Conservation (phyloP, 2,329 filamentous ascomycete species). For the Xylaria polymorpha region DNA sequence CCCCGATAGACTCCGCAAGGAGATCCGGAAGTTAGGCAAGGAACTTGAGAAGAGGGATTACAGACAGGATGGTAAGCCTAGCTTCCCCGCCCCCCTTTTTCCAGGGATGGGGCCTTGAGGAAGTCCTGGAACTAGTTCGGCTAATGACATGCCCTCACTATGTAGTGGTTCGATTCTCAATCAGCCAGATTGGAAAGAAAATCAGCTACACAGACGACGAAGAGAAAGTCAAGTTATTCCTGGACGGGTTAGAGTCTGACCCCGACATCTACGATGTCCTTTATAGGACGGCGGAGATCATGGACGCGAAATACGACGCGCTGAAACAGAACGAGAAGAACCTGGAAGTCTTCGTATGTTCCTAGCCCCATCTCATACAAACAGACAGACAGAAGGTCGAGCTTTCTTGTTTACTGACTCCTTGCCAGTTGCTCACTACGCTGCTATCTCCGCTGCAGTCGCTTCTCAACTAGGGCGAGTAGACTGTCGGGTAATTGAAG, state of each 20-base stretch:
- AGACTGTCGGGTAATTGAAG: not conserved
- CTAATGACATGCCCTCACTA: not conserved
- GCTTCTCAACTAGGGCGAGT: constrained; percentile 15
- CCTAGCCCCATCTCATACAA: too few relatives aligned
- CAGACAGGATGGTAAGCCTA: constrained; percentile 27
- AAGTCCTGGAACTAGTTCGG: not conserved
- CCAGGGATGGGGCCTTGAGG: not conserved
- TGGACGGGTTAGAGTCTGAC: constrained; percentile 28
- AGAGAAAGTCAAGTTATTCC: constrained; percentile 27
- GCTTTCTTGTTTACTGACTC: constrained; percentile 5
- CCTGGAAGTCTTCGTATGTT: constrained; percentile 22
- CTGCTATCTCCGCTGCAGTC: constrained; percentile 27
- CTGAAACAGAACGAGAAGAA: constrained; percentile 23
- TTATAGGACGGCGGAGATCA: constrained; percentile 26
- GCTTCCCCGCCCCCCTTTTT: not conserved
- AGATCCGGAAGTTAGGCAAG: constrained; percentile 27
- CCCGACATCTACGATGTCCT: constrained; percentile 25
- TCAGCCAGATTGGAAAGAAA: constrained; percentile 33
- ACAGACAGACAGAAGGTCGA: too few relatives aligned
- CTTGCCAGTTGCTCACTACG: constrained; percentile 27
- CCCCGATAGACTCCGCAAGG: constrained; percentile 26
- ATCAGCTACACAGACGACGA: constrained; percentile 33
- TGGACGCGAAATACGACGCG: constrained; percentile 28
- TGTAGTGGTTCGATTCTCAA: constrained; percentile 24
- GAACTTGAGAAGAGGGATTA: constrained; percentile 23